Conservation (phyloP, 768 basidiomycete genomes). For the Amanita subjunquillea region DNA sequence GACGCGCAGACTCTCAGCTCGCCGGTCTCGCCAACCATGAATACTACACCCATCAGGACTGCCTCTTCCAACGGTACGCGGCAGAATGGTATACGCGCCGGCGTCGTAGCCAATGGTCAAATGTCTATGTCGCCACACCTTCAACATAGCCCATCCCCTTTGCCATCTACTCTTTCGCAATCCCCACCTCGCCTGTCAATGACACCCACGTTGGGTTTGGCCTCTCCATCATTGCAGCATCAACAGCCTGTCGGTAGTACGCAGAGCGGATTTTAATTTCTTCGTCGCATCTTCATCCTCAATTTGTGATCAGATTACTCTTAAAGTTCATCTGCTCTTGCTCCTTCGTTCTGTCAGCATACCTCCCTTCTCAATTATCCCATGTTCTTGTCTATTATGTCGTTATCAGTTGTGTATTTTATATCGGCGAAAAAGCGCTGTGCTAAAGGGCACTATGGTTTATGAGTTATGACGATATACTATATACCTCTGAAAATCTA, state of each 20-base stretch:
- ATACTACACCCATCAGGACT: slow-evolving; percentile 29
- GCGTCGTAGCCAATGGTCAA: slow-evolving; percentile 25
- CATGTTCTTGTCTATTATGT: slow-evolving; percentile 6
- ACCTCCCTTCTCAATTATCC: not conserved
- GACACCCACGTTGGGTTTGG: slow-evolving; percentile 41
- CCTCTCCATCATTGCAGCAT: slow-evolving; percentile 46
- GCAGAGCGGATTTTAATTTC: slow-evolving; percentile 38
- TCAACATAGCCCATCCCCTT: slow-evolving; percentile 37
- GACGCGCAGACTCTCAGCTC: slow-evolving; percentile 17
- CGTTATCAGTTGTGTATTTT: slow-evolving; percentile 1
- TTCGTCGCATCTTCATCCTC: not conserved
- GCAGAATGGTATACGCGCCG: slow-evolving; percentile 21
- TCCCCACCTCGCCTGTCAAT: slow-evolving; percentile 40
- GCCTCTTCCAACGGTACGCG: slow-evolving; percentile 53
- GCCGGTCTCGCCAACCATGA: slow-evolving; percentile 27
- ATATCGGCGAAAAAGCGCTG: slow-evolving; percentile 2
- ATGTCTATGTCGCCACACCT: slow-evolving; percentile 41
- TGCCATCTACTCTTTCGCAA: slow-evolving; percentile 29
- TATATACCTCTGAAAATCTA: slow-evolving; percentile 6
- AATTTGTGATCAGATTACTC: slow-evolving; percentile 1
- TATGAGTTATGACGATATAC: slow-evolving; percentile 7
- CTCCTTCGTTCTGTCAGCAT: not conserved
- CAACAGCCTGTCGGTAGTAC: slow-evolving; percentile 41
- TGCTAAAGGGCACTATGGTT: not conserved
- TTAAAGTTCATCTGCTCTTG: not conserved